Percentiles rank a stretch among this genome's conserved stretches.
phyloP scores from a whole-genome alignment of 192 early-diverging fungal species.

The Martensiomyces pterosporus region DNA sequence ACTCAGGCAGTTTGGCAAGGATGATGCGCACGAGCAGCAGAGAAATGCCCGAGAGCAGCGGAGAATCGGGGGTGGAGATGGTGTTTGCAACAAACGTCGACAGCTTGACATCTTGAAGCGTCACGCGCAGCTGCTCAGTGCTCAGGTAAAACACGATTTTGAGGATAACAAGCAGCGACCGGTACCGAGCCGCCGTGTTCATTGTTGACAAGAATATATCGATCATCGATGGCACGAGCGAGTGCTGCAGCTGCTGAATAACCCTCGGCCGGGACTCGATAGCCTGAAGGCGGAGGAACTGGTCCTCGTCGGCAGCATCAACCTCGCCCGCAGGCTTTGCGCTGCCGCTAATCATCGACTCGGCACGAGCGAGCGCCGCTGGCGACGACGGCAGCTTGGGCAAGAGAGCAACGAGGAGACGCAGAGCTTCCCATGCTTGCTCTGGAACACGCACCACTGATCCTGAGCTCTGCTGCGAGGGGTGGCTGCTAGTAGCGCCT shows the following conservation, averaged over 20 bases:
- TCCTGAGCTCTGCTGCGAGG: too few relatives aligned
- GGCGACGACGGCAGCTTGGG: conserved; percentile 16
- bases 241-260: conserved; percentile 22
- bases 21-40: conserved; percentile 57
- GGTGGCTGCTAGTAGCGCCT: neutral
- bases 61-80: conserved; percentile 13
- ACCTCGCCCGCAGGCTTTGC: neutral
- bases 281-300: conserved; percentile 2
- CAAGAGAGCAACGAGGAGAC: conserved; percentile 16
- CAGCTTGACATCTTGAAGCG: conserved; percentile 42
- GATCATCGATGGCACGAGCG: conserved; percentile 66
- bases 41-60: conserved; percentile 17
- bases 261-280: conserved; percentile 6
- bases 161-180: conserved; percentile 58
- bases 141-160: conserved; percentile 53
- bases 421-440: conserved; percentile 27
- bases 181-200: conserved; percentile 60
- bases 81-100: conserved; percentile 16
- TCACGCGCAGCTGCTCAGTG: conserved; percentile 34
- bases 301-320: neutral
- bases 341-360: conserved; percentile 2
- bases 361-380: neutral
- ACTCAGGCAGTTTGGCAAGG: conserved; percentile 56
- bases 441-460: conserved; percentile 16
- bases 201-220: conserved; percentile 69